Conservation (phyloP, 768 basidiomycete genomes). For the Dentipellis fragilis region DNA sequence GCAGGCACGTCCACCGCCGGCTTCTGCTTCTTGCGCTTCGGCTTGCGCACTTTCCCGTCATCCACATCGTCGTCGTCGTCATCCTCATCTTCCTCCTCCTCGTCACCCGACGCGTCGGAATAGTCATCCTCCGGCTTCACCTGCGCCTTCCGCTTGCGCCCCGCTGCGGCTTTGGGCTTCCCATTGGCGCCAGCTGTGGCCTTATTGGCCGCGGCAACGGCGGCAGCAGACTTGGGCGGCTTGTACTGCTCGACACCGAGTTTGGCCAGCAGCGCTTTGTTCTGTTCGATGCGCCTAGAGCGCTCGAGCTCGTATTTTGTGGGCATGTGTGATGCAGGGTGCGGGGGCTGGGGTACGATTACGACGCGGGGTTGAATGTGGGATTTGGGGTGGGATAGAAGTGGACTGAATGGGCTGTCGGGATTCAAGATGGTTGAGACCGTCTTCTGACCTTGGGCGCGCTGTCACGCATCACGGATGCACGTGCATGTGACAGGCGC, state of each 20-base stretch:
- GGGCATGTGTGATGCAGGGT: slow-evolving; percentile 8
- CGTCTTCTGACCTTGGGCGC: too few species aligned
- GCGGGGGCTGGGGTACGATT: too few species aligned
- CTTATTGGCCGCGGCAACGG: not conserved
- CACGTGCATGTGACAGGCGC: too few species aligned
- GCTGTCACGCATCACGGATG: too few species aligned
- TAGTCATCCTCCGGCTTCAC: not conserved
- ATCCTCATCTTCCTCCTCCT: not conserved
- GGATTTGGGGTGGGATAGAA: too few species aligned
- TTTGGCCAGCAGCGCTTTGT: not conserved
- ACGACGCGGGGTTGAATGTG: too few species aligned
- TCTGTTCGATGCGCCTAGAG: not conserved
- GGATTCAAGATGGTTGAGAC: too few species aligned
- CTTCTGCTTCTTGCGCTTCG: too few species aligned
- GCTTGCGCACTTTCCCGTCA: too few species aligned
- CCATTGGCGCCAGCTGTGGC: too few species aligned
- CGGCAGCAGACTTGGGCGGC: not conserved
- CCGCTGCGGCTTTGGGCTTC: not conserved
- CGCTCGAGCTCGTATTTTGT: slow-evolving; percentile 8
- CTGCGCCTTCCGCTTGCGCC: not conserved
- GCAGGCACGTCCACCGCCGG: not conserved
- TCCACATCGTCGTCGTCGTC: too few species aligned
- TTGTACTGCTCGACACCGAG: not conserved
- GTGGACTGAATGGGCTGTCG: too few species aligned
- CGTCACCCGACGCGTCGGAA: not conserved